These are phyloP conservation scores for Candida rishiriensis DNA, from an alignment of 805 yeast genomes.

Conservation along the genomic window DNA sequence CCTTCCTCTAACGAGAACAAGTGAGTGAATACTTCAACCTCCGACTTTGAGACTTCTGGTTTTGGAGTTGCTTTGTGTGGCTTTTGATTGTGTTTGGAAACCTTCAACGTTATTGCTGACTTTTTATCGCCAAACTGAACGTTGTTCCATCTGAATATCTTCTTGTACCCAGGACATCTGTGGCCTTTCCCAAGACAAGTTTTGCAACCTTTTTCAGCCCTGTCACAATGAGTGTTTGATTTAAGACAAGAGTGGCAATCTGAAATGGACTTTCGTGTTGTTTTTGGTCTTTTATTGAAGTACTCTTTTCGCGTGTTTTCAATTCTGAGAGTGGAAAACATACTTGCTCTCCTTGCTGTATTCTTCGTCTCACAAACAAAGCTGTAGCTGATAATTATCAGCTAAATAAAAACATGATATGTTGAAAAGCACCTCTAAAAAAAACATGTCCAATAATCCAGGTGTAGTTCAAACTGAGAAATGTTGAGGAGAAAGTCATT, in stretches of 20 bases:
- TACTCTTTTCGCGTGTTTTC: constrained; percentile 5
- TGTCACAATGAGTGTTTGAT: neutral
- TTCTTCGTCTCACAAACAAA: too few relatives aligned
- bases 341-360: neutral
- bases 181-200: neutral
- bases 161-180: constrained; percentile 3
- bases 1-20: too few relatives aligned
- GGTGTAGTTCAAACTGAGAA: too few relatives aligned
- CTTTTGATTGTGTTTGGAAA: too few relatives aligned
- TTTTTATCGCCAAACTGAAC: neutral
- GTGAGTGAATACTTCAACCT: too few relatives aligned
- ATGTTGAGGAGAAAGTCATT: too few relatives aligned
- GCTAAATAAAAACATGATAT: too few relatives aligned
- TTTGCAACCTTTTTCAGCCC: neutral
- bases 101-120: neutral
- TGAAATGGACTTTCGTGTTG: neutral
- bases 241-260: constrained; percentile 2
- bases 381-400: too few relatives aligned
- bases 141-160: constrained; percentile 1
- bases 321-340: neutral
- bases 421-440: too few relatives aligned
- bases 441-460: too few relatives aligned
- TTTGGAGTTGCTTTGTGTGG: too few relatives aligned
- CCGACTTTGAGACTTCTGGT: too few relatives aligned
- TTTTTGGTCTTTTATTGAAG: constrained; percentile 2